phyloP scores from a whole-genome alignment of 306 rosid genomes.

The Luffa aegyptiaca region DNA sequence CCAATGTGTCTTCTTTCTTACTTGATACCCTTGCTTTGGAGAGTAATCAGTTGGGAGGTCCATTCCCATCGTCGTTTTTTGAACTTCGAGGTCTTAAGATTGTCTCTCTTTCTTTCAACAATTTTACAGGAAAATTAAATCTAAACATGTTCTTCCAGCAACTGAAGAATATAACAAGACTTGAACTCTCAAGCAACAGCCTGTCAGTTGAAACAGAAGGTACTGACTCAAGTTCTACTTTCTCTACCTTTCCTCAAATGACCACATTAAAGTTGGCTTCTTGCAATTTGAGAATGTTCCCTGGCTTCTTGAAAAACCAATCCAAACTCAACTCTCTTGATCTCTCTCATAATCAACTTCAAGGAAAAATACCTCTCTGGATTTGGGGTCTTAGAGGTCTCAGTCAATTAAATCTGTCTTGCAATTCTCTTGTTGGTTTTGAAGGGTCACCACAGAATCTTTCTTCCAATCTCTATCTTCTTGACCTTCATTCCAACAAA shows the following conservation, averaged over 20 bases:
- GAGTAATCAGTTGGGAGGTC: constrained; percentile 37
- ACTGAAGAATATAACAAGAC: constrained; percentile 10
- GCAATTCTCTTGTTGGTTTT: background rate
- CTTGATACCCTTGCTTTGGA: constrained; percentile 38
- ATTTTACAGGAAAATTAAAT: constrained; percentile 19
- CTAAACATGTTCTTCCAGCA: constrained; percentile 13
- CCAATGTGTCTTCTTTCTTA: background rate
- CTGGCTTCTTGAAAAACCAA: constrained; percentile 25
- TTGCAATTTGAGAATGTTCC: constrained; percentile 16
- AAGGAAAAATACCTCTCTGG: constrained; percentile 40
- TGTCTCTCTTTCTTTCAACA: constrained; percentile 33
- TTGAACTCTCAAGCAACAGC: constrained; percentile 38
- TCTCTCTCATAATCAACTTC: constrained; percentile 35
- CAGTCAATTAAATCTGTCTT: background rate
- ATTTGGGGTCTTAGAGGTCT: constrained; percentile 16
- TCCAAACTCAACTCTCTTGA: constrained; percentile 11
- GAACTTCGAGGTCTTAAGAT: background rate
- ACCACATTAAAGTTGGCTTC: constrained; percentile 20
- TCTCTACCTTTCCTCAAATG: constrained; percentile 5
- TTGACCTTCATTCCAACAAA: constrained; percentile 31
- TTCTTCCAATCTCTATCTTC: background rate
- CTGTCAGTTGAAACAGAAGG: background rate
- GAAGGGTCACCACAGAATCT: background rate
- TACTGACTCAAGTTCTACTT: background rate
- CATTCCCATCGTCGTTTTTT: constrained; percentile 18